Evolutionary conservation across 1,284 basidiomycete genomes (phyloP), one percentile per base, ranked within the genome.

Genomic region (Marasmius fiardii): DNA sequence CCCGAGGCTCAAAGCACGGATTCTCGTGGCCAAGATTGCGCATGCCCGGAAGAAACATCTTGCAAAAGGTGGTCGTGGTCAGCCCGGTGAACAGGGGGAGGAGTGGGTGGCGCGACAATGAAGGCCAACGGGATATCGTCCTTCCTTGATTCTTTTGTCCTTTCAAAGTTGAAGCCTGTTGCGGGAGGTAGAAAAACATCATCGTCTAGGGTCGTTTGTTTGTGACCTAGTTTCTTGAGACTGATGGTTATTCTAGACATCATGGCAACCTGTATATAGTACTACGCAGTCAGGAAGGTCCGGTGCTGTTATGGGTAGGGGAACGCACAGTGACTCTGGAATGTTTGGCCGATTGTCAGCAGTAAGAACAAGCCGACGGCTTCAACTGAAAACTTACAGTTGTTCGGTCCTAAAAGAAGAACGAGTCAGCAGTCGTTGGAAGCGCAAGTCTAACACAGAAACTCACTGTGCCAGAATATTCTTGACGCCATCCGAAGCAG

Each of bases 401-500:
- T 78, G 71, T 56, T 76, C 75, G 3, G 76, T 68, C 59, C 77
- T 79, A 16, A 18, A 18, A 41, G 16, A 20, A 4, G 20, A n/a
- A n/a, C 7, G 7, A 20, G 20, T 6, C 8, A 41, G 16, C 45
- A 20, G 52, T 53, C 33, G 23, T 12, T 21, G 18, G 14, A 5
- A 8, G 5, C 41, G 20, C 24, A 21, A 14, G 35, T 24, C 23
- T 44, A 23, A n/a, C 34, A 20, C n/a, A 39, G 7, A 41, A 11
- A 68, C 76, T 51, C 60, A 79, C 79, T 81, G 78, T 3, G 75
- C 76, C 14, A 70, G 63, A 18, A 79, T 67, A 48, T 78, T 78
- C 59, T 74, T 70, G n/a, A 79, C 35, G 6, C 73, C 71, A 14
- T 62, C 60, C 0, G 64, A 64, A 8, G 77, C 72, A 23, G 54